Base-by-base conservation (phyloP, 1,284 basidiomycete species). In the Heterobasidion irregulare region DNA sequence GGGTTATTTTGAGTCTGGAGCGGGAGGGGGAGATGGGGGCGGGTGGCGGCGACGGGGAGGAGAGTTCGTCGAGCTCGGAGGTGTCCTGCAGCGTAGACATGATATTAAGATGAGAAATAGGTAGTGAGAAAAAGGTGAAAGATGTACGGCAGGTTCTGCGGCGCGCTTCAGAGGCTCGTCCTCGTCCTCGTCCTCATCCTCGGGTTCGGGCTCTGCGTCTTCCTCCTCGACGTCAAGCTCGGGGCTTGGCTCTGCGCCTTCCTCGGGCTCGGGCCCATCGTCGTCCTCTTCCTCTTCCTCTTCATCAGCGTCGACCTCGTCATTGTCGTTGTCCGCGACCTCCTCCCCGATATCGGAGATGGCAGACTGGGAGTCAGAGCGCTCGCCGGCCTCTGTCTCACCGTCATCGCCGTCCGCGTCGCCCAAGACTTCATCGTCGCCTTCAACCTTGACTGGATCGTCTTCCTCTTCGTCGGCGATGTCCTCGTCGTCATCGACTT, bases 1-100 rank as follows among this genome's bases (percentile, higher is more conserved):
- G 72, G 62, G 79, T 84, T 63, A 86, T 84, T 61, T 80, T 83
- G n/a, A 86, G 73, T 32, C 59, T 52, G 35, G 59, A 55, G 1
- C 54, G 57, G 3, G 50, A 41, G 38, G 53, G 47, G 65, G 68
- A 60, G 59, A 10, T 64, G 18, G 10, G 56, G 7, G 47, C 16
- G 9, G 63, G 61, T 18, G 67, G 66, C 2, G 68, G 65, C 1
- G 70, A 66, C 1, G 70, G 67, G 6, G 68, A 64, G n/a, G 71
- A 71, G 4, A 63, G 62, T n/a, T 73, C 58, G 33, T 60, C 59
- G 43, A 60, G 32, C 15, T 60, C 59, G 13, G 56, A 55, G 52
- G 54, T 47, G 8, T 19, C 43, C 52, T 34, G 9, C 9, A 2
- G 34, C 9, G 0, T 5, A 7, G 1, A 35, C 26, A 26, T 16